These are phyloP conservation scores for Cairneyella variabilis DNA, from an alignment of 495 filamentous ascomycete species.

Conservation along the genomic window DNA sequence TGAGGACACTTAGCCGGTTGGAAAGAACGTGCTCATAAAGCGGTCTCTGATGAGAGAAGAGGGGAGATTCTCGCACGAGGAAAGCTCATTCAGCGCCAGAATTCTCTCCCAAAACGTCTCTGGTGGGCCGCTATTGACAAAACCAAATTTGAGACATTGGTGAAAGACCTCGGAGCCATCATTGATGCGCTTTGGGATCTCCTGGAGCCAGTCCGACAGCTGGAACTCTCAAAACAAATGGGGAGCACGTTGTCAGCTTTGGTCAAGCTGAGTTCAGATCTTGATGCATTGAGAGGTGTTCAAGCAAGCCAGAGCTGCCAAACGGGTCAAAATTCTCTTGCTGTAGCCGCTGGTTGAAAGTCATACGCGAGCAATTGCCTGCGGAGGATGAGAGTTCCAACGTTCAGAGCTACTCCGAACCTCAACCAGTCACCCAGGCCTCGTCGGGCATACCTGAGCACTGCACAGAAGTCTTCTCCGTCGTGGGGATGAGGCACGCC, in stretches of 20 bases:
- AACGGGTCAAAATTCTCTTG: too few relatives aligned
- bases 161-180: conserved; percentile 20
- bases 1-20: too few relatives aligned
- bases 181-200: conserved; percentile 7
- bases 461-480: too few relatives aligned
- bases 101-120: conserved; percentile 20
- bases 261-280: neutral
- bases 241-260: neutral
- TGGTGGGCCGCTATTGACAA: conserved; percentile 29
- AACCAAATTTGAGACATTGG: conserved; percentile 22
- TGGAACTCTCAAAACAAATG: neutral
- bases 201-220: neutral
- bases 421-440: too few relatives aligned
- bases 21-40: too few relatives aligned
- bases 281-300: neutral
- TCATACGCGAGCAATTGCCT: too few relatives aligned
- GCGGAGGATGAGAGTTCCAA: too few relatives aligned
- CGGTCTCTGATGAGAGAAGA: neutral
- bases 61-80: neutral
- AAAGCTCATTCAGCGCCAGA: conserved; percentile 15
- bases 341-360: too few relatives aligned
- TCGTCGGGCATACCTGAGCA: too few relatives aligned
- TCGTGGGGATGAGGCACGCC: too few relatives aligned
- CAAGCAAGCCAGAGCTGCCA: too few relatives aligned
- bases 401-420: too few relatives aligned